phyloP scores from a whole-genome alignment of 2,329 filamentous ascomycete species.

The Clonostachys rhizophaga region DNA sequence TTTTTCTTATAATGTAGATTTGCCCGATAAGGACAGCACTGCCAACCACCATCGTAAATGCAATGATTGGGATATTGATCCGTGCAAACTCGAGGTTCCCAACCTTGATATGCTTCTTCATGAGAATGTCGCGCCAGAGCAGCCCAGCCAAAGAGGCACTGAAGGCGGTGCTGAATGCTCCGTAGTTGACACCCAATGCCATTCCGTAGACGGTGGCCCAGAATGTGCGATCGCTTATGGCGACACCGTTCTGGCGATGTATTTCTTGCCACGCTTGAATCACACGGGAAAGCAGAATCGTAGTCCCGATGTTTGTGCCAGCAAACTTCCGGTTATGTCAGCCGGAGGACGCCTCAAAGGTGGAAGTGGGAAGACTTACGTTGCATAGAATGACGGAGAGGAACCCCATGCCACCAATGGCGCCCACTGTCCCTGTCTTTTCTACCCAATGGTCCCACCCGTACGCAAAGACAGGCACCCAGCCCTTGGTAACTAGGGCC shows the following conservation, averaged over 20 bases:
- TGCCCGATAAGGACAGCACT: conserved; percentile 57
- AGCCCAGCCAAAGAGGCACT: conserved; percentile 68
- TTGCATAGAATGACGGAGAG: conserved; percentile 68
- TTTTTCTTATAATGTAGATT: conserved; percentile 44
- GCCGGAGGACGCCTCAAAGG: not conserved
- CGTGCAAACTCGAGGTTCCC: conserved; percentile 60
- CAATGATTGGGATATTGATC: conserved; percentile 67
- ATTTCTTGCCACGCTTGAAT: conserved; percentile 66
- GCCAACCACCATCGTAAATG: conserved; percentile 62
- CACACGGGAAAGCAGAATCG: conserved; percentile 66
- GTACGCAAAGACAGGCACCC: conserved; percentile 68
- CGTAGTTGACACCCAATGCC: conserved; percentile 71
- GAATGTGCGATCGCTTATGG: conserved; percentile 61
- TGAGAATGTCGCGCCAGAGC: conserved; percentile 67
- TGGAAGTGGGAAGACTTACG: conserved; percentile 29
- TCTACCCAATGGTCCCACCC: conserved; percentile 71
- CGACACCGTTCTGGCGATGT: conserved; percentile 34
- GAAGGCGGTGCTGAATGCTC: conserved; percentile 69
- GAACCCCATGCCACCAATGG: conserved; percentile 69
- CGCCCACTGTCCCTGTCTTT: conserved; percentile 64
- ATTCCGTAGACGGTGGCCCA: conserved; percentile 73
- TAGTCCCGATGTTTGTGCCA: conserved; percentile 73
- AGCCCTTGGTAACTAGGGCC: conserved; percentile 67
- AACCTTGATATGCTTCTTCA: conserved; percentile 63
- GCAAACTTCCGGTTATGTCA: conserved; percentile 49